phyloP scores from a whole-genome alignment of 1,284 basidiomycete genomes.

The Pseudozyma tsukubaensis region DNA sequence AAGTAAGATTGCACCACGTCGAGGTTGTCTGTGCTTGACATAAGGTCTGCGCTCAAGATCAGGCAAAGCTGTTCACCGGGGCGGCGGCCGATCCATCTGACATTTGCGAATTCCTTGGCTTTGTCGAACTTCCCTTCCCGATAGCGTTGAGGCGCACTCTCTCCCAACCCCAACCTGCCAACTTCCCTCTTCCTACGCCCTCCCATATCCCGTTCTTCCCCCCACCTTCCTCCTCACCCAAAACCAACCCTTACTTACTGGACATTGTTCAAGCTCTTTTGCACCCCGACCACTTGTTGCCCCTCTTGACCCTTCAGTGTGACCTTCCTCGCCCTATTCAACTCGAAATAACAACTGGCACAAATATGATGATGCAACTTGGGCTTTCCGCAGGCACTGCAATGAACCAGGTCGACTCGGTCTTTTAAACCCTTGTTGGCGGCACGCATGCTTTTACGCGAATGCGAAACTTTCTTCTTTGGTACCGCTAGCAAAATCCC shows the following conservation, averaged over 20 bases:
- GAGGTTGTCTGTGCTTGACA: too few species aligned
- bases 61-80: too few species aligned
- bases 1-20: too few species aligned
- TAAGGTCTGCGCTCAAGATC: too few species aligned
- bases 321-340: slow-evolving; percentile 70
- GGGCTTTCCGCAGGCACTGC: slow-evolving; percentile 20
- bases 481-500: slow-evolving; percentile 90
- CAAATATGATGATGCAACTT: slow-evolving; percentile 78
- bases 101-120: too few species aligned
- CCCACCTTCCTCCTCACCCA: background rate
- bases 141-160: too few species aligned
- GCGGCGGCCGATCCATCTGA: too few species aligned
- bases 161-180: too few species aligned
- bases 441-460: slow-evolving; percentile 91
- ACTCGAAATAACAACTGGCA: slow-evolving; percentile 81
- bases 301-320: slow-evolving; percentile 4
- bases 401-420: slow-evolving; percentile 77
- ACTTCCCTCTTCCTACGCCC: too few species aligned
- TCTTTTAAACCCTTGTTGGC: slow-evolving; percentile 96
- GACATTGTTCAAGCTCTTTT: slow-evolving; percentile 7
- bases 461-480: slow-evolving; percentile 93
- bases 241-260: background rate
- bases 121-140: too few species aligned
- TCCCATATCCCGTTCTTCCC: too few species aligned
- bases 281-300: background rate